Conservation (phyloP, 352 stramenopile species). For the Phytophthora capsici region DNA sequence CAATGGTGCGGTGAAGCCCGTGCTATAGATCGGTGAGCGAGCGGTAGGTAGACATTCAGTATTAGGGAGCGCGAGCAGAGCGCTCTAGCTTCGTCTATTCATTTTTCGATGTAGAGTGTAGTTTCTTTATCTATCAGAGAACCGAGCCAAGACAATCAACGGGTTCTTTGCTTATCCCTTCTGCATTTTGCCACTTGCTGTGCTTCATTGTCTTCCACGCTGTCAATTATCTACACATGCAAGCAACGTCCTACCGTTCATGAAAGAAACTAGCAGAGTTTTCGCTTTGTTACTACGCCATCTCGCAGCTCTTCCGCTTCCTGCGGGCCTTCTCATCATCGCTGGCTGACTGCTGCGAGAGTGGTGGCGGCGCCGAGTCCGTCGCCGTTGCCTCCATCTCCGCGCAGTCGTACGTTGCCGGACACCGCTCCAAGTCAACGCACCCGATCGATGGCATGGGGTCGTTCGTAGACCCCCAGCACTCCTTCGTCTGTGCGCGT, state of each 20-base stretch:
- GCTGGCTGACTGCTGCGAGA: constrained; percentile 26
- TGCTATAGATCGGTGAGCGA: constrained; percentile 27
- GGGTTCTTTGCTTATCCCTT: constrained; percentile 22
- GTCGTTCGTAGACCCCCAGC: constrained; percentile 46
- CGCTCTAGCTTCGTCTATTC: constrained; percentile 35
- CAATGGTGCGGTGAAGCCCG: constrained; percentile 43
- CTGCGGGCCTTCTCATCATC: constrained; percentile 40
- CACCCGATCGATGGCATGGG: constrained; percentile 72
- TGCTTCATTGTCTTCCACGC: constrained; percentile 15
- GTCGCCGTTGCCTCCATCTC: constrained; percentile 38
- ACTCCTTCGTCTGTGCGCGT: constrained; percentile 38
- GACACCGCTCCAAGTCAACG: constrained; percentile 60
- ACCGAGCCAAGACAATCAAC: constrained; percentile 35
- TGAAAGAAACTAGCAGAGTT: constrained; percentile 6
- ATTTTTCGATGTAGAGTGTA: constrained; percentile 38
- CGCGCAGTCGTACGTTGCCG: constrained; percentile 26
- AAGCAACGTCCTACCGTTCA: too few relatives aligned
- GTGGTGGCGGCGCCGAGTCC: constrained; percentile 24
- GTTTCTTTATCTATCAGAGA: constrained; percentile 42
- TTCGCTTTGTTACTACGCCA: constrained; percentile 25
- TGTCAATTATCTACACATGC: constrained; percentile 19
- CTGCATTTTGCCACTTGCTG: background rate
- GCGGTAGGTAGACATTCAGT: constrained; percentile 41
- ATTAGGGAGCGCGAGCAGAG: constrained; percentile 44
- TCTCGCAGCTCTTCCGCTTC: constrained; percentile 47